Percentiles rank a stretch among this genome's conserved stretches.
These are phyloP conservation scores for Quercus robur DNA, from an alignment of 306 rosid genomes.

Conservation along the genomic window DNA sequence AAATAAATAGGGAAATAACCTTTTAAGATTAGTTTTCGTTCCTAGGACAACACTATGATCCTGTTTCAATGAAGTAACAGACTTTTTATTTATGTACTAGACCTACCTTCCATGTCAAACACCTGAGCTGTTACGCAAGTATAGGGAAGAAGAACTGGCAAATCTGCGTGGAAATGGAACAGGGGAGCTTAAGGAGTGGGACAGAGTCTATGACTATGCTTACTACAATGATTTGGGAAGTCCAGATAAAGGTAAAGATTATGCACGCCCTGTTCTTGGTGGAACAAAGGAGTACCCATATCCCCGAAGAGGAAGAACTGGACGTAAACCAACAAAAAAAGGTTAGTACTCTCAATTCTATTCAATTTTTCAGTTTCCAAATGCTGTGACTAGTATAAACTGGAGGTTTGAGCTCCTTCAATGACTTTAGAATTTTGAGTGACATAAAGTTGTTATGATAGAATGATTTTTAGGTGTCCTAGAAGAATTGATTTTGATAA, in stretches of 20 bases:
- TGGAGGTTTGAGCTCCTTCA: not conserved
- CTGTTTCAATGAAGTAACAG: not conserved
- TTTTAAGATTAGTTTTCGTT: not conserved
- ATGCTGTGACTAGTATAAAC: not conserved
- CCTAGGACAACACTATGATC: not conserved
- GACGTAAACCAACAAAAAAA: conserved; percentile 57
- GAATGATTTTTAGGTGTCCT: not conserved
- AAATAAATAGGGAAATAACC: too few relatives aligned
- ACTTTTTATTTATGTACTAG: conserved; percentile 30
- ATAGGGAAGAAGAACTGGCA: conserved; percentile 64
- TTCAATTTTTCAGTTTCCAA: not conserved
- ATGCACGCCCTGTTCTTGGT: conserved; percentile 75
- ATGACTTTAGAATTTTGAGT: not conserved
- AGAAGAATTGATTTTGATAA: not conserved
- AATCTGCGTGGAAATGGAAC: conserved; percentile 62
- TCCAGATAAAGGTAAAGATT: conserved; percentile 52
- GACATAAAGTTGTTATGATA: not conserved
- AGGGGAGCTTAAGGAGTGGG: conserved; percentile 83
- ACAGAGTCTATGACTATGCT: conserved; percentile 91
- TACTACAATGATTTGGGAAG: conserved; percentile 78
- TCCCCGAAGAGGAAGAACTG: conserved; percentile 82
- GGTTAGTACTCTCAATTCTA: conserved; percentile 27
- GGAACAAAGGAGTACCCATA: conserved; percentile 66
- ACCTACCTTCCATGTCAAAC: conserved; percentile 73
- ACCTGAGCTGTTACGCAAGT: conserved; percentile 51